A percentile compares a stretch with the other conserved stretches of the same genome.
phyloP scores from a whole-genome alignment of 257 asterid genomes.

The Solanum ossicruentum region DNA sequence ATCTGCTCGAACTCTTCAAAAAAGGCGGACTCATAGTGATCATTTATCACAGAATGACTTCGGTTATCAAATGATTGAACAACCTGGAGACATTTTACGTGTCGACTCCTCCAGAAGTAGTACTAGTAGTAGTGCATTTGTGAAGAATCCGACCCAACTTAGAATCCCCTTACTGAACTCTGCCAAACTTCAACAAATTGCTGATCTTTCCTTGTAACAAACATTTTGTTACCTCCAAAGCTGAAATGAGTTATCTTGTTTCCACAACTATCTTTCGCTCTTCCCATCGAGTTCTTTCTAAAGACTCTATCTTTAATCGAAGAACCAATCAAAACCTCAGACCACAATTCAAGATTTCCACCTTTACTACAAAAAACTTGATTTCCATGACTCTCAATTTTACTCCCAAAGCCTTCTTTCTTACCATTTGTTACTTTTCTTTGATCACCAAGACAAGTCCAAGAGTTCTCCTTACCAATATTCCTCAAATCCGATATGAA shows the following conservation, averaged over 20 bases:
- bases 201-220: constrained; percentile 59
- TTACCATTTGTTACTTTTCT: constrained; percentile 50
- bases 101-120: not conserved
- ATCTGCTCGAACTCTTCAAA: not conserved
- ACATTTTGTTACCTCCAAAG: constrained; percentile 88
- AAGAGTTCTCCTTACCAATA: constrained; percentile 30
- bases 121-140: not conserved
- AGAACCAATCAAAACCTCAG: constrained; percentile 50
- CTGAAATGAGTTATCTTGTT: constrained; percentile 37
- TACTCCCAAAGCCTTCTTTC: constrained; percentile 77
- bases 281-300: constrained; percentile 70
- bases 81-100: not conserved
- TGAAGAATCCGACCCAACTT: not conserved
- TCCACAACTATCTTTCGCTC: constrained; percentile 53
- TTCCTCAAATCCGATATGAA: constrained; percentile 60
- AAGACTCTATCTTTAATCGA: constrained; percentile 29
- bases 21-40: not conserved
- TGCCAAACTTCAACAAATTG: constrained; percentile 75
- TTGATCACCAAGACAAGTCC: constrained; percentile 72
- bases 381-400: constrained; percentile 63
- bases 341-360: constrained; percentile 73
- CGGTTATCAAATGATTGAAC: not conserved
- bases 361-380: constrained; percentile 75
- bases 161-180: constrained; percentile 33
- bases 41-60: not conserved